Percentiles rank a stretch among this genome's conserved stretches.
These are phyloP conservation scores for Zymoseptoria pseudotritici DNA, from an alignment of 2,329 filamentous ascomycete species.

Conservation along the genomic window DNA sequence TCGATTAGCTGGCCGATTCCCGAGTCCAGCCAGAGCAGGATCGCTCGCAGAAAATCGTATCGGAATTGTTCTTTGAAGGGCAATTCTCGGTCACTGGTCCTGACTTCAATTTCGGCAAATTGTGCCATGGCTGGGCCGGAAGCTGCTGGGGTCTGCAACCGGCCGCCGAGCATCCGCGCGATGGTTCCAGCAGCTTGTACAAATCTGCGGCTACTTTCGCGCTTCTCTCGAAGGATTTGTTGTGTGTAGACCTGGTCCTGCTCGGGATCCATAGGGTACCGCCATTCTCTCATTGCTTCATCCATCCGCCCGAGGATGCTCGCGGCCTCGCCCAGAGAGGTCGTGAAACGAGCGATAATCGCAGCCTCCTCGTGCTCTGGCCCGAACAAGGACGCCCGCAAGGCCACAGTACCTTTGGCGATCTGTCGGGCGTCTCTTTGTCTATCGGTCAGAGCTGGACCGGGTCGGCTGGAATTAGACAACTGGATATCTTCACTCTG, in stretches of 20 bases:
- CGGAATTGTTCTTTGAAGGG: constrained; percentile 46
- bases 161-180: constrained; percentile 49
- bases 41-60: constrained; percentile 59
- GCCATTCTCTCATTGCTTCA: constrained; percentile 48
- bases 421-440: constrained; percentile 50
- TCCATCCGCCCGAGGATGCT: constrained; percentile 50
- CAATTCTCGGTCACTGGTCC: constrained; percentile 34
- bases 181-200: constrained; percentile 56
- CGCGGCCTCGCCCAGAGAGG: constrained; percentile 31
- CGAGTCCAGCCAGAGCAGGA: constrained; percentile 55
- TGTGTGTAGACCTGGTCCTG: constrained; percentile 48
- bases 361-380: constrained; percentile 25
- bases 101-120: constrained; percentile 26
- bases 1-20: constrained; percentile 48
- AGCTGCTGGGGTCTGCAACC: constrained; percentile 34
- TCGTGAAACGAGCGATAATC: constrained; percentile 23
- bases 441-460: constrained; percentile 38
- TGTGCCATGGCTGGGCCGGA: constrained; percentile 17
- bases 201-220: constrained; percentile 52
- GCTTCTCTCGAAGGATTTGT: constrained; percentile 48
- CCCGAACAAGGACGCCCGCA: constrained; percentile 51
- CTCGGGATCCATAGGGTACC: constrained; percentile 52
- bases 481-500: constrained; percentile 53
- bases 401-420: constrained; percentile 47
- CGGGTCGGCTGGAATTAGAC: constrained; percentile 13